Evolutionary conservation across 208 protist genomes (phyloP).

Genomic region (Leishmania aethiopica): DNA sequence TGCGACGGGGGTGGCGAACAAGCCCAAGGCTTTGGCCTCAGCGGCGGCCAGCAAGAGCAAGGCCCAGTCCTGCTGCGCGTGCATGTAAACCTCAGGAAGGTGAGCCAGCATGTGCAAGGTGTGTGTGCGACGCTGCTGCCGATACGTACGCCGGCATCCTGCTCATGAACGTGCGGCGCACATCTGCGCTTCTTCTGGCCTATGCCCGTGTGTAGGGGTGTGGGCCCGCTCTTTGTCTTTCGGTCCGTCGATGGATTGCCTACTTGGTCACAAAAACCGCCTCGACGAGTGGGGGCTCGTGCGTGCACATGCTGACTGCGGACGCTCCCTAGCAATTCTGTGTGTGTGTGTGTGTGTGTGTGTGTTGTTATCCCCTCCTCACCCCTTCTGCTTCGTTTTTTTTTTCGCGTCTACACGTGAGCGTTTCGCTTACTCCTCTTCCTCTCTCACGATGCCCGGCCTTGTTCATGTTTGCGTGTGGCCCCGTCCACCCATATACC

Average conservation of each 20-base stretch:
- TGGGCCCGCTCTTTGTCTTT: background rate
- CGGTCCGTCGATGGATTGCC: background rate
- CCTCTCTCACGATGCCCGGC: background rate
- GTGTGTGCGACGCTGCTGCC: background rate
- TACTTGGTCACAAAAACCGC: background rate
- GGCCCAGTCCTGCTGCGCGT: conserved; percentile 25
- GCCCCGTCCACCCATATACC: background rate
- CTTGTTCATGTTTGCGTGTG: background rate
- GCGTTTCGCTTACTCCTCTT: background rate
- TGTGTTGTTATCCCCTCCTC: background rate
- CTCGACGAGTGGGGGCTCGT: background rate
- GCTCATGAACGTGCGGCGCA: background rate
- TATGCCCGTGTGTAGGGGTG: background rate
- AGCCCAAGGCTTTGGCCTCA: too few relatives aligned
- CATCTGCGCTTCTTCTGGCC: background rate
- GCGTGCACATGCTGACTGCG: background rate
- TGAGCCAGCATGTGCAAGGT: too few relatives aligned
- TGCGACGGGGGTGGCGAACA: background rate
- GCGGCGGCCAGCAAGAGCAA: conserved; percentile 3
- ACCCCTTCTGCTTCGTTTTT: background rate
- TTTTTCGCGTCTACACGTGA: background rate
- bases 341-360: background rate
- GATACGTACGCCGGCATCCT: background rate
- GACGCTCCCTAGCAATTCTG: background rate
- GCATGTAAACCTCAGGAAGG: conserved; percentile 14